Evolutionary conservation across 2,329 filamentous ascomycete species (phyloP), one percentile per base, ranked within the genome.

Genomic region (Podosphaera xanthii): DNA sequence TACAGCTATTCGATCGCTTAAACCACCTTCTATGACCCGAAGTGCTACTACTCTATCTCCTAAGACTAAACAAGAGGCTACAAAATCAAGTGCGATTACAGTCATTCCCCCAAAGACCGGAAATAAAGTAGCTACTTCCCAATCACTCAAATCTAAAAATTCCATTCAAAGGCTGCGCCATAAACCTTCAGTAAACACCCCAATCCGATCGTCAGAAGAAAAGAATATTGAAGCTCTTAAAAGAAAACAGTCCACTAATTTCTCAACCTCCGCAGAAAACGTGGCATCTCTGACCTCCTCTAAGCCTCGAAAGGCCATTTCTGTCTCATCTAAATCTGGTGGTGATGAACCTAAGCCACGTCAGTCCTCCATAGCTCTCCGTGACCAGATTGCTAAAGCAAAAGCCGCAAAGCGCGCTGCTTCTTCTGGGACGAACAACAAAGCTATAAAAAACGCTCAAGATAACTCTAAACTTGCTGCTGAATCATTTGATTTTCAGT

Each of bases 381-480:
- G 92, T 40, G 88, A 96, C 58, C 90, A 92, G 59, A 96, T 97
- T 62, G 88, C 90, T 44, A 91, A 90, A 65, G 91, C 92, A 0
- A 94, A 91, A 68, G 89, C 89, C 2, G 86, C 88, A 2, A 84
- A 81, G 60, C 79, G 81, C 62, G 82, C 79, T 9, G 67, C 66
- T 44, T 72, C 73, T 2, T 67, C 71, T 40, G 71, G 68, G 52
- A 71, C 73, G 53, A 63, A 65, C 6, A 64, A 70, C 6, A 65
- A 61, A 2, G 61, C 65, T 4, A 59, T 63, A 35, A 53, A 62
- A 1, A 59, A 62, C 30, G 58, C 64, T 4, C 63, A 67, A 3
- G 69, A 72, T 33, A 62, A 70, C 0, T 69, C 74, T 0, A 71
- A 78, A 1, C 65, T 77, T 10, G 73, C 77, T 0, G 72, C 73